Base-by-base conservation (phyloP, 1,284 basidiomycete genomes). In the Pisolithus thermaeus region DNA sequence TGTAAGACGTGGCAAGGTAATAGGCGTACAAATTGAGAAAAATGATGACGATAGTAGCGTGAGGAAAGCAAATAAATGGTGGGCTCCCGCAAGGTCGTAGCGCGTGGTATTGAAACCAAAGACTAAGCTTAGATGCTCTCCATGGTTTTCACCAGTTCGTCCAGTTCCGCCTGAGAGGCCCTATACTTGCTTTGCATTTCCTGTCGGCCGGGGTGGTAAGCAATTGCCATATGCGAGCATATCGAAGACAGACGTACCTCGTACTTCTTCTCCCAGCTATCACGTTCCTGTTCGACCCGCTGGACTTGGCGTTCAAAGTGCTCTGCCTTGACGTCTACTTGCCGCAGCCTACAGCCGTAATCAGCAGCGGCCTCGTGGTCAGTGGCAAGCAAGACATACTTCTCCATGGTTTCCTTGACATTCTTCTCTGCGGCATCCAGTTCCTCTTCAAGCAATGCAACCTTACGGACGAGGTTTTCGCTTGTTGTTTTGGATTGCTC, bases 301-400 rank as follows among this genome's bases (percentile, higher is more conserved):
- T 84, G 78, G 22, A 97, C 84, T 67, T 97, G 92, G 51, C 95
- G 84, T 74, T 98, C 96, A 71, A 94, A 97, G 77, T 98, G 93
- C 72, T 99, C 97, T 22, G 97, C 95, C 78, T 98, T 98, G 73
- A 99, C 90, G 69, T 99, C 97, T 52, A 96, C 92, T 70, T 97
- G 93, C 60, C 97, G 83, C 61, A 99, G 80, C 72, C 95, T 98
- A 64, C 27, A 53, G 25, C 54, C 30, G 52, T 35, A 44, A 58
- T 60, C 56, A 61, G 54, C 42, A 54, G 52, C 51, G 52, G 60
- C 59, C 49, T 46, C 28, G 54, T 27, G 56, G 53, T 39, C 38
- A 52, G 30, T 49, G 18, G 37, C 28, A 47, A 22, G 22, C 32
- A 42, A 22, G 44, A 79, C 91, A 64, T 67, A 97, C 96, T 96